Conservation (phyloP, 805 yeast genomes). For the Barnettozyma sucrosica region DNA sequence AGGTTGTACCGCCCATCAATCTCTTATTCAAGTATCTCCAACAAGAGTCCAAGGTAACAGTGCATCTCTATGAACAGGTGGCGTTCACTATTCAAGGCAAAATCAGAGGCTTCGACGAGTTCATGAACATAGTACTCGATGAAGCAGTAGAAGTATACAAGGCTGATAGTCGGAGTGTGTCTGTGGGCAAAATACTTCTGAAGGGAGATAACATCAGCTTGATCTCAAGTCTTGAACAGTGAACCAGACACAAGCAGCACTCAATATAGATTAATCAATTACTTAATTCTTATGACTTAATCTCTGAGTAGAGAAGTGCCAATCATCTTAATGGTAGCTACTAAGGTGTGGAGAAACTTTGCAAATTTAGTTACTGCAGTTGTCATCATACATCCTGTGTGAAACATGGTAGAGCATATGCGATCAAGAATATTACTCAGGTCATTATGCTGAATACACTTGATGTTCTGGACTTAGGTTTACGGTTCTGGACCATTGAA, state of each 20-base stretch:
- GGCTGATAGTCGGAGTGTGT: slow-evolving; percentile 44
- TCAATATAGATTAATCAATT: too few species aligned
- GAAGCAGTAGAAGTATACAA: slow-evolving; percentile 57
- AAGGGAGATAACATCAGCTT: slow-evolving; percentile 94
- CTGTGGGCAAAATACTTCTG: slow-evolving; percentile 69
- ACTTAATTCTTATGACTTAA: too few species aligned
- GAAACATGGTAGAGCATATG: too few species aligned
- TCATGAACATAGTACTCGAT: slow-evolving; percentile 77
- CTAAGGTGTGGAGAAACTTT: not conserved
- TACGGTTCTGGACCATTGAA: too few species aligned
- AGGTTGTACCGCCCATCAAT: slow-evolving; percentile 87
- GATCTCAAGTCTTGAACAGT: slow-evolving; percentile 35
- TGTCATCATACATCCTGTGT: too few species aligned
- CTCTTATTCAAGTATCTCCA: slow-evolving; percentile 83
- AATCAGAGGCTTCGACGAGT: slow-evolving; percentile 92
- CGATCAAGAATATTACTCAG: not conserved
- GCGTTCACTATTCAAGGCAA: slow-evolving; percentile 73
- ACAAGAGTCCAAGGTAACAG: slow-evolving; percentile 68
- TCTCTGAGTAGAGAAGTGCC: not conserved
- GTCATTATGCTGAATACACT: too few species aligned
- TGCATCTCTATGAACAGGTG: slow-evolving; percentile 89
- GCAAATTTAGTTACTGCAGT: too few species aligned
- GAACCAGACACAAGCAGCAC: too few species aligned
- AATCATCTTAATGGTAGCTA: not conserved
- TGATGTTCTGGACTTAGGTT: not conserved